Base-by-base conservation (phyloP, 2,329 filamentous ascomycete species). In the Sclerotinia glacialis region DNA sequence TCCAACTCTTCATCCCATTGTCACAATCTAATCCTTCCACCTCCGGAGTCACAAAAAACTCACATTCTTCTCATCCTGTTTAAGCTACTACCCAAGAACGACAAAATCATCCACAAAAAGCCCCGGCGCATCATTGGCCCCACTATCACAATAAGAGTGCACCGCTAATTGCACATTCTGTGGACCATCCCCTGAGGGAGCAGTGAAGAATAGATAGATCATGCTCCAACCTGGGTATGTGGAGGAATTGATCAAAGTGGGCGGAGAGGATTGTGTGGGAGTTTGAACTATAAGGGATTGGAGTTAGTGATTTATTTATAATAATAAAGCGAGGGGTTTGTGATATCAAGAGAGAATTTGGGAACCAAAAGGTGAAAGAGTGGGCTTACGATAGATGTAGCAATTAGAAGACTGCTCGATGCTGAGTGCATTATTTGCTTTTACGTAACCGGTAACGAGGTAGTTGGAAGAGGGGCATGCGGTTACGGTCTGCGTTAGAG, bases 221-320 rank as follows among this genome's bases (percentile, higher is more conserved):
- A 60, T 60, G 44, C 58, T 60, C 58, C 58, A 60, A 7, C 58
- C 58, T 7, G 44, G 44, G 14, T 50, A 61, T 9, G 58, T 61
- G n/a, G 44, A 61, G 14, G 46, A 37, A 11, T 61, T 61, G 5
- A 61, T 50, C 2, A 61, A 14, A 3, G 58, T 61, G 3, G 31
- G 14, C 28, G 46, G 58, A 5, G 44, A 23, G 5, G 58, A 60
- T 7, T 60, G 58, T 1, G n/a, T 49, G 2, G 44, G 21, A 5
- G 58, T 60, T 60, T 60, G 21, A 8, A 58, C 37, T 40, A 14
- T 40, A 40, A 14, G 37, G 12, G 37, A 40, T 12, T 14, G 2
- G 37, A 5, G 11, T 40, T 40, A 40, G 37, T 40, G 37, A 40
- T 40, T 40, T 40, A 40, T 40, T 40, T 40, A 14, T 11, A 14